These are phyloP conservation scores for Colletotrichum euphorbiae DNA, from an alignment of 2,329 filamentous ascomycete species.

Conservation along the genomic window DNA sequence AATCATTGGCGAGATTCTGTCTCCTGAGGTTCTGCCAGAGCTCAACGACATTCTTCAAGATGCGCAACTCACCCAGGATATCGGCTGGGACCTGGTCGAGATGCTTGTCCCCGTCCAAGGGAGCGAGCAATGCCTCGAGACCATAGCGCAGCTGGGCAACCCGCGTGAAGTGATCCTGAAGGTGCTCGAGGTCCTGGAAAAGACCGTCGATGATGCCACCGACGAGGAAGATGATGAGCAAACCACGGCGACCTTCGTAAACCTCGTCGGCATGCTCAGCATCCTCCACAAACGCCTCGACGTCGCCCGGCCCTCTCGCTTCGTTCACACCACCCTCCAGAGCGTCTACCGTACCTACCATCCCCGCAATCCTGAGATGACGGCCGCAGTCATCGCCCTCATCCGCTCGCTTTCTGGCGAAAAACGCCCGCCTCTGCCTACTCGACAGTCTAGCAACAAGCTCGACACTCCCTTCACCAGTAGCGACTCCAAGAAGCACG, in stretches of 20 bases:
- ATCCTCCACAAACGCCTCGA: constrained; percentile 80
- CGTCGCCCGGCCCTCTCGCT: constrained; percentile 82
- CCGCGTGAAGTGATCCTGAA: constrained; percentile 86
- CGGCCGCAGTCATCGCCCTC: constrained; percentile 76
- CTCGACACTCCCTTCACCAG: constrained; percentile 66
- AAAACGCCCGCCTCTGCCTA: constrained; percentile 72
- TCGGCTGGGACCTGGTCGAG: constrained; percentile 87
- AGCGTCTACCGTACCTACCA: constrained; percentile 76
- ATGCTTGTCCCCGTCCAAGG: constrained; percentile 76
- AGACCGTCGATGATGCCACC: constrained; percentile 57
- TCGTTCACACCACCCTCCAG: constrained; percentile 80
- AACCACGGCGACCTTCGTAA: constrained; percentile 68
- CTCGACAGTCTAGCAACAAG: constrained; percentile 67
- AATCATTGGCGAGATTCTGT: constrained; percentile 79
- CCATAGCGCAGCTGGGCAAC: constrained; percentile 81
- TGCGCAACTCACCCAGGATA: constrained; percentile 76
- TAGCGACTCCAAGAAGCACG: constrained; percentile 65
- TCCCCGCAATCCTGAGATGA: constrained; percentile 73
- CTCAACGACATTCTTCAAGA: constrained; percentile 78
- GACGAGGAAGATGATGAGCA: constrained; percentile 53
- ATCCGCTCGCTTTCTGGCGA: constrained; percentile 76
- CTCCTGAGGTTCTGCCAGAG: constrained; percentile 72
- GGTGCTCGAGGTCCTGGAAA: constrained; percentile 78
- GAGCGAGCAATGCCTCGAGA: constrained; percentile 78
- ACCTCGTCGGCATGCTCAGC: constrained; percentile 76